phyloP scores from a whole-genome alignment of 352 stramenopile genomes.

The Globisporangium carolinianum region DNA sequence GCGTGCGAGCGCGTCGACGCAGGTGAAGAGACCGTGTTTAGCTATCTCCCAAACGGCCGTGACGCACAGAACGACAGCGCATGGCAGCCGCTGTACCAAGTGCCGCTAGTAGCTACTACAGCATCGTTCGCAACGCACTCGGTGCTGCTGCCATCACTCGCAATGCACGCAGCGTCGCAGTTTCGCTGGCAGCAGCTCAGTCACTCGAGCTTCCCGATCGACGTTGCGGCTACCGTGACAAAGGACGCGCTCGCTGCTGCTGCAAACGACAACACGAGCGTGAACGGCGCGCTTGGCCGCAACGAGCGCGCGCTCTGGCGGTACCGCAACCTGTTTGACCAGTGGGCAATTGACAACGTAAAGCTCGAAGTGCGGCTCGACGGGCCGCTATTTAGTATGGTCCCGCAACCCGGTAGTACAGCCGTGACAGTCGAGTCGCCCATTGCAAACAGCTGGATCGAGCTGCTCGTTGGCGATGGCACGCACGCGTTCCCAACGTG shows the following conservation, averaged over 20 bases:
- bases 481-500: constrained; percentile 50
- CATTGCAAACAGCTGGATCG: constrained; percentile 39
- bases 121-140: constrained; percentile 16
- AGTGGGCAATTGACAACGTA: constrained; percentile 65
- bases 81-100: constrained; percentile 33
- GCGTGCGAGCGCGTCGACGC: constrained; percentile 45
- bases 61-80: constrained; percentile 30
- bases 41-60: constrained; percentile 25
- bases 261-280: constrained; percentile 38
- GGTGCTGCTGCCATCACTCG: constrained; percentile 25
- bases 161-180: constrained; percentile 37
- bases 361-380: constrained; percentile 46
- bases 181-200: constrained; percentile 65
- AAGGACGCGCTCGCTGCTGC: constrained; percentile 16
- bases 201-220: constrained; percentile 61
- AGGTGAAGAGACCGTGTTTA: constrained; percentile 47
- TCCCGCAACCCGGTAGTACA: constrained; percentile 11
- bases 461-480: constrained; percentile 39
- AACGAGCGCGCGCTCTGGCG: constrained; percentile 43
- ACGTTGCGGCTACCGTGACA: constrained; percentile 21
- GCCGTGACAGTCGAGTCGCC: constrained; percentile 31
- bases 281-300: constrained; percentile 23
- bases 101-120: constrained; percentile 15
- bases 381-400: constrained; percentile 23
- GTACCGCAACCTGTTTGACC: constrained; percentile 69